Percentiles rank a stretch among this genome's conserved stretches.
Evolutionary conservation across 352 stramenopile genomes (phyloP).

Genomic region (Phytophthora nicotianae): DNA sequence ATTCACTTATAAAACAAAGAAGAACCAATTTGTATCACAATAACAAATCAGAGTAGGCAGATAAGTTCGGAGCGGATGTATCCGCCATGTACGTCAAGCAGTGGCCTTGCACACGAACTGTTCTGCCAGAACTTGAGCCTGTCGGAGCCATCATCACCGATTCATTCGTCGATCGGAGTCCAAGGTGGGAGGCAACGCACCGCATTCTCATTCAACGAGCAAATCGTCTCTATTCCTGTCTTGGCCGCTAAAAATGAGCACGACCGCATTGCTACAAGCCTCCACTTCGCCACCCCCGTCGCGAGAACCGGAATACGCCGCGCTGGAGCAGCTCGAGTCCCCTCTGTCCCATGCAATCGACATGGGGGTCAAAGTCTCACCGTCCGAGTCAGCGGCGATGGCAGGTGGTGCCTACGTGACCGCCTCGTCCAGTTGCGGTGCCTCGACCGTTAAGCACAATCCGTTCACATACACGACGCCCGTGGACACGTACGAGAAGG

Average conservation of each 20-base stretch:
- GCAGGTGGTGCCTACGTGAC: conserved; percentile 32
- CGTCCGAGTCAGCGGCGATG: conserved; percentile 15
- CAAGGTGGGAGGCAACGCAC: not conserved
- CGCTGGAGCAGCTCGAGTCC: conserved; percentile 18
- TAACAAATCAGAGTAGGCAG: not conserved
- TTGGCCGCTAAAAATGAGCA: conserved; percentile 32
- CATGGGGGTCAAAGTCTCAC: conserved; percentile 32
- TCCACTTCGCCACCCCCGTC: conserved; percentile 28
- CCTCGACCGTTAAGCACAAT: conserved; percentile 35
- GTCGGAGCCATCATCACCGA: conserved; percentile 18
- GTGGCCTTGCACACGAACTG: not conserved
- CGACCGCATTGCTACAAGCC: conserved; percentile 29
- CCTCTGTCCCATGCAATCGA: conserved; percentile 26
- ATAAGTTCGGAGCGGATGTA: conserved; percentile 15
- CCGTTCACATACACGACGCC: conserved; percentile 67
- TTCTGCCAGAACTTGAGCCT: not conserved
- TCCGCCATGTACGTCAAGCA: not conserved
- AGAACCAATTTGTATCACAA: not conserved
- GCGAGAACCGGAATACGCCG: conserved; percentile 21
- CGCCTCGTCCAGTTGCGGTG: conserved; percentile 22
- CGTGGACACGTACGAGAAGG: conserved; percentile 58
- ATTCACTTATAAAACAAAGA: not conserved
- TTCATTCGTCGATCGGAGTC: conserved; percentile 25
- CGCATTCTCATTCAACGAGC: not conserved
- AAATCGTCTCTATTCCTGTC: conserved; percentile 18